Evolutionary conservation across 306 rosid species (phyloP).

Genomic region (Sindora glabra): DNA sequence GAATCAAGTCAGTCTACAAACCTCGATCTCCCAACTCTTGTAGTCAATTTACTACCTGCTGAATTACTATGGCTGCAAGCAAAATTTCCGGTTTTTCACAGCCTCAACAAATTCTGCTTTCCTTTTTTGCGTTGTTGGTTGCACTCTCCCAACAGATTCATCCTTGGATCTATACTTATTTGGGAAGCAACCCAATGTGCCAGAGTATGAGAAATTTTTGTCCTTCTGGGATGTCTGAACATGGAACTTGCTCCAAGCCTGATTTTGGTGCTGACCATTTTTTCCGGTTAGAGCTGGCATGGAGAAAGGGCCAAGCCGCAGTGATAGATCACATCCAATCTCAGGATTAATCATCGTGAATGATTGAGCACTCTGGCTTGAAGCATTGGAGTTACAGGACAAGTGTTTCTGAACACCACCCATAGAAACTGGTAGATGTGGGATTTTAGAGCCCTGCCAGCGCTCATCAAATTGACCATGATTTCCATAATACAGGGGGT

Average conservation of each 20-base stretch:
- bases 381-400: slow-evolving; percentile 7
- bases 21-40: slow-evolving; percentile 25
- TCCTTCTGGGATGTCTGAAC: not conserved
- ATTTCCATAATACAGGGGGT: slow-evolving; percentile 41
- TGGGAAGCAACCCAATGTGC: not conserved
- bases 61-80: slow-evolving; percentile 27
- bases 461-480: slow-evolving; percentile 3
- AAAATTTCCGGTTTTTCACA: slow-evolving; percentile 12
- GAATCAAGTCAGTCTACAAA: slow-evolving; percentile 14
- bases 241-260: slow-evolving; percentile 12
- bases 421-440: slow-evolving; percentile 17
- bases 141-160: not conserved
- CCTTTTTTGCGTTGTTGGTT: slow-evolving; percentile 24
- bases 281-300: slow-evolving; percentile 14
- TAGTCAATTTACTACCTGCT: slow-evolving; percentile 3
- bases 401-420: slow-evolving; percentile 6
- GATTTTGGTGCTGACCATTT: slow-evolving; percentile 6
- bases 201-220: no score
- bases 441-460: not conserved
- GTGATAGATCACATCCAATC: slow-evolving; percentile 53
- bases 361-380: slow-evolving; percentile 8
- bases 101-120: slow-evolving; percentile 25
- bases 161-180: slow-evolving; percentile 2
- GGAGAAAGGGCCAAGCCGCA: slow-evolving; percentile 46
- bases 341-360: not conserved